Percentiles rank a stretch among this genome's conserved stretches.
These are phyloP conservation scores for Pyricularia grisea DNA, from an alignment of 2,329 filamentous ascomycete species.

Conservation along the genomic window DNA sequence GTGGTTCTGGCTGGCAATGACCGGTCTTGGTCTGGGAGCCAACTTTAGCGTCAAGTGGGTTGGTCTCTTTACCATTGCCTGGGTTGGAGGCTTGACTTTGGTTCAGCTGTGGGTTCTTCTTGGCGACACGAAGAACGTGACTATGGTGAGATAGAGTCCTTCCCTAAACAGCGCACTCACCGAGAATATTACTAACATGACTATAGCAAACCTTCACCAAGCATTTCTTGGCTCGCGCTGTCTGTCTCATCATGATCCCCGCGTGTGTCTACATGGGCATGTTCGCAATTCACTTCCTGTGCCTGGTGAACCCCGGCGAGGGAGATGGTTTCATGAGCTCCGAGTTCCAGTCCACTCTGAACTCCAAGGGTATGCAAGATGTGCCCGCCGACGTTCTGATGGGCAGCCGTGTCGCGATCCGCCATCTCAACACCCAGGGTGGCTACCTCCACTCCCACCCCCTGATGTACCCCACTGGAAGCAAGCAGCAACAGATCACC, in stretches of 20 bases:
- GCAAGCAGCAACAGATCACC: constrained; percentile 97
- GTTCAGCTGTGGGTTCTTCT: constrained; percentile 93
- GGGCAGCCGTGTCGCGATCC: constrained; percentile 75
- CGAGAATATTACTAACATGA: constrained; percentile 9
- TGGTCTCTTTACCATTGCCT: constrained; percentile 95
- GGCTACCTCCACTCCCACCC: constrained; percentile 95
- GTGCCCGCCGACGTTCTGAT: constrained; percentile 86
- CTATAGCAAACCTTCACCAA: constrained; percentile 72
- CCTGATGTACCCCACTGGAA: constrained; percentile 95
- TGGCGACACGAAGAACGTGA: constrained; percentile 79
- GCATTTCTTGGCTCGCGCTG: constrained; percentile 82
- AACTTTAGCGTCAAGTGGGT: constrained; percentile 99
- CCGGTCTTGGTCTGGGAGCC: constrained; percentile 77
- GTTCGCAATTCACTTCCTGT: constrained; percentile 95
- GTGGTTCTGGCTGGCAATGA: constrained; percentile 96
- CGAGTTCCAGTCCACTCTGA: constrained; percentile 95
- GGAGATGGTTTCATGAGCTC: constrained; percentile 99
- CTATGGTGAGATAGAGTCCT: constrained; percentile 43
- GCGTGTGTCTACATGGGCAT: constrained; percentile 87
- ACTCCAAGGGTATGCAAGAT: constrained; percentile 93
- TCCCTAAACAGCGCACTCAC: not conserved
- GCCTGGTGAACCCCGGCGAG: constrained; percentile 88
- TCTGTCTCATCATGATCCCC: constrained; percentile 88
- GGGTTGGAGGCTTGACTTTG: constrained; percentile 85
- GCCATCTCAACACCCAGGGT: constrained; percentile 95